Evolutionary conservation across 805 yeast species (phyloP), one percentile per base, ranked within the genome.

Genomic region (Blastobotrys peoriensis): DNA sequence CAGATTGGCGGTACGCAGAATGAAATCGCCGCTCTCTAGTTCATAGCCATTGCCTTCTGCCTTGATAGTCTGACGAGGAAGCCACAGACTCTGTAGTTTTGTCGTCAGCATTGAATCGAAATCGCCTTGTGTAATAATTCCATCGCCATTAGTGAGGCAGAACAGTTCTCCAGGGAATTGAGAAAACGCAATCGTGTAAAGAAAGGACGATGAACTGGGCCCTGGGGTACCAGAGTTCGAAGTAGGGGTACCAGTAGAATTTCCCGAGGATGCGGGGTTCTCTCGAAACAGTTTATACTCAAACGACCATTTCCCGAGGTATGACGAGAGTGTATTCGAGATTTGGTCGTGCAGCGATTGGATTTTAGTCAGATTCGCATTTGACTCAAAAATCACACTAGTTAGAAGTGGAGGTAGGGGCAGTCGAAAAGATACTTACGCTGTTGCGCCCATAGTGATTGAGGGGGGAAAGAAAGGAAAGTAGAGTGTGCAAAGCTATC

Each of bases 11-110:
- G 88, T 75, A 33, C 86, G 66, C 2, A 86, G 65, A 5, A 67
- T 64, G 53, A 80, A 69, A 33, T 66, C 69, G 13, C 81, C 82
- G 16, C 58, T 59, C 10, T 53, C 59, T 2, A 83, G 56, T 48
- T 75, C 74, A 56, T 81, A 85, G 3, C 76, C 74, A 43, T 73
- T 73, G 0, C 95, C 95, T 48, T 83, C 89, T 1, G 91, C 93
- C 54, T 77, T 75, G 40, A 84, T 72, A 6, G 75, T 68, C 60
- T 86, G 95, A 48, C 86, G 68, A 36, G 76, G 69, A 0, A 70
- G 64, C 95, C 95, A 86, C 41, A 81, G 59, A 50, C 85, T 76
- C 57, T 79, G 83, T 43, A 86, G 61, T 55, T 83, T 81, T 25
- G 71, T 71, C 17, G 67, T 67, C 2, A 81, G 59, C 36, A 85